phyloP scores from a whole-genome alignment of 768 basidiomycete species.

The Boletus huronensis region DNA sequence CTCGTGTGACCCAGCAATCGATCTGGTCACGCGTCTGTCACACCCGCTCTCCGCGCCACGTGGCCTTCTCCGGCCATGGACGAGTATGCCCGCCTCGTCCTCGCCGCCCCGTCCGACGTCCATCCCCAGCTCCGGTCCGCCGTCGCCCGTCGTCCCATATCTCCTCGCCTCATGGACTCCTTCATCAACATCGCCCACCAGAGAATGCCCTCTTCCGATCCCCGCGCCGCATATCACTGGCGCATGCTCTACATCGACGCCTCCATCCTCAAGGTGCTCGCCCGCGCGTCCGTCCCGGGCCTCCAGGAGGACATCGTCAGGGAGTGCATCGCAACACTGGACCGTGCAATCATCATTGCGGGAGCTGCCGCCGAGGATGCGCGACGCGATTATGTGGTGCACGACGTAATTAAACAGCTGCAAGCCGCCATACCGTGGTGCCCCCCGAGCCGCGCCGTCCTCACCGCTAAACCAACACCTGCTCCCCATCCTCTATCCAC shows the following conservation, averaged over 20 bases:
- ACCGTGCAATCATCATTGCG: constrained; percentile 79
- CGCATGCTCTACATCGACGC: constrained; percentile 76
- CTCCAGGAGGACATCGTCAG: constrained; percentile 27
- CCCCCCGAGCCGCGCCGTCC: constrained; percentile 5
- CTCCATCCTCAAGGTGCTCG: constrained; percentile 54
- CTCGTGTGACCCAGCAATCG: constrained; percentile 39
- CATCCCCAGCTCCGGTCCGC: neutral
- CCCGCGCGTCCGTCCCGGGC: constrained; percentile 23
- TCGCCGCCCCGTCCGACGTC: neutral
- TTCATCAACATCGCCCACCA: constrained; percentile 49
- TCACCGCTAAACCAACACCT: constrained; percentile 2
- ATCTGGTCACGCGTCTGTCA: constrained; percentile 36
- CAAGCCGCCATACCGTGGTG: constrained; percentile 40
- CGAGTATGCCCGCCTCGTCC: constrained; percentile 8
- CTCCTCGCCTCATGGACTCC: constrained; percentile 20
- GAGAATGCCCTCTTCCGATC: constrained; percentile 43
- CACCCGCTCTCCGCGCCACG: constrained; percentile 1
- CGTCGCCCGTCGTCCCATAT: neutral
- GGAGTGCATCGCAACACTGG: constrained; percentile 58
- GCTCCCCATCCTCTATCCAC: constrained; percentile 3
- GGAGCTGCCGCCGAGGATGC: constrained; percentile 61
- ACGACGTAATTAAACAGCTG: constrained; percentile 55
- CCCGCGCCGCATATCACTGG: constrained; percentile 44
- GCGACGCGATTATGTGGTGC: constrained; percentile 54
- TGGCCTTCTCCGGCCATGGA: neutral